Base-by-base conservation (phyloP, 768 basidiomycete genomes). In the Suillus paluster region DNA sequence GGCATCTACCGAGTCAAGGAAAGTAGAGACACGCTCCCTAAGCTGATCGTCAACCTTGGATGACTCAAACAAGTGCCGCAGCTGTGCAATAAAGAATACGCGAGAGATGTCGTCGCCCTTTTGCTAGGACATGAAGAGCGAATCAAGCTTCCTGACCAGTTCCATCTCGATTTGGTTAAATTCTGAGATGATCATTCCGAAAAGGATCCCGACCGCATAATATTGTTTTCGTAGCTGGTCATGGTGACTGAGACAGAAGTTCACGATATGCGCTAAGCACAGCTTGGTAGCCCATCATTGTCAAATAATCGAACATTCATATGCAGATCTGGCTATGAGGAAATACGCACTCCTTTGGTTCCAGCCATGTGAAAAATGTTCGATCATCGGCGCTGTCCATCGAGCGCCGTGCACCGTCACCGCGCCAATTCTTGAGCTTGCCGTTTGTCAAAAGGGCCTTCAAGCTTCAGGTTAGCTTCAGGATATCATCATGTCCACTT, bases 171-270 rank as follows among this genome's bases (percentile, higher is more conserved):
- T 97, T 49, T 85, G 86, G 67, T 90, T 89, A 71, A 98, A 97
- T 73, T 97, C 93, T 3, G 93, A 90, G 53, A 96, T 86, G 63
- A 99, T 95, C 95, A 99, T 97, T 69, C 90, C 92, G 76, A 91
- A 97, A 23, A 99, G 84, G 60, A 98, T 95, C 67, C 92, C 88
- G 23, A 97, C 94, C 0, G 95, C 96, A 66, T 91, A n/a, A n/a
- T n/a, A n/a, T n/a, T 92, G 70, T 85, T 92, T 66, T n/a, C 96
- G 86, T 44, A 97, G 83, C 69, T 90, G 88, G 70, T 99, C 97
- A 71, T 99, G 96, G 68, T 96, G 94, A 64, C 95, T 97, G 58
- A 99, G 80, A 72, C 97, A 98, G 17, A 98, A 80, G 66, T 94
- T 91, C 59, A 99, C 90, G 55, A 97, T 90, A 84, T 19, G 91